Percentiles rank a stretch among this genome's conserved stretches.
phyloP scores from a whole-genome alignment of 768 basidiomycete species.

The Phanerochaete carnosa region DNA sequence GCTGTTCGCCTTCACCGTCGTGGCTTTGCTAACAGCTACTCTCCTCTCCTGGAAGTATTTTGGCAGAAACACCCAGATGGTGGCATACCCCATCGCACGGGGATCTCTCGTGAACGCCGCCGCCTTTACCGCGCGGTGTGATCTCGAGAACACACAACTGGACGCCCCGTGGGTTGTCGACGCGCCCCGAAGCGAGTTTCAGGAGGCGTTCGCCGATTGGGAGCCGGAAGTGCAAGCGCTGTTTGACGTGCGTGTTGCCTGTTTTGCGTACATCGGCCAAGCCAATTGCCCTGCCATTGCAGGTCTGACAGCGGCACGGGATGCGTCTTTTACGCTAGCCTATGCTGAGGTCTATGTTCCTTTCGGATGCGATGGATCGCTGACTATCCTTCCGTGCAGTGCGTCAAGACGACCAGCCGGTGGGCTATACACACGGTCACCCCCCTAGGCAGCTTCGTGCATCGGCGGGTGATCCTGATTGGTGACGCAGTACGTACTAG shows the following conservation, averaged over 20 bases:
- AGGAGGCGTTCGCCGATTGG: conserved; percentile 45
- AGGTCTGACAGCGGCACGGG: too few relatives aligned
- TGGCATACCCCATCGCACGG: conserved; percentile 58
- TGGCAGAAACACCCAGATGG: conserved; percentile 41
- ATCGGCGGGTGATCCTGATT: conserved; percentile 48
- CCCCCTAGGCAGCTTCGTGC: conserved; percentile 47
- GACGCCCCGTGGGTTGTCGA: conserved; percentile 49
- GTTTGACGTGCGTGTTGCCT: conserved; percentile 24
- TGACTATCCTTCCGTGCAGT: conserved; percentile 36
- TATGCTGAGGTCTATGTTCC: too few relatives aligned
- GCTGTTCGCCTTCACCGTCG: too few relatives aligned
- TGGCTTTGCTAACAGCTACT: neutral
- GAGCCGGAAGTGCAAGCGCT: conserved; percentile 59
- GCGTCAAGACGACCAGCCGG: conserved; percentile 45
- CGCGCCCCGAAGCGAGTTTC: conserved; percentile 43
- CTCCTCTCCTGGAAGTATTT: conserved; percentile 43
- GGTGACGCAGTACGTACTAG: conserved; percentile 36
- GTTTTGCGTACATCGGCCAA: too few relatives aligned
- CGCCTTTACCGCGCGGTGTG: conserved; percentile 48
- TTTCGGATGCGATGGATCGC: neutral
- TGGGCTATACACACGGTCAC: conserved; percentile 65
- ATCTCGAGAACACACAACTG: conserved; percentile 49
- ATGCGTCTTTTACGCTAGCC: too few relatives aligned
- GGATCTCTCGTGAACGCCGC: conserved; percentile 62
- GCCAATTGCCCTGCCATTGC: too few relatives aligned